Base-by-base conservation (phyloP, 306 rosid species). In the Lupinus albus region DNA sequence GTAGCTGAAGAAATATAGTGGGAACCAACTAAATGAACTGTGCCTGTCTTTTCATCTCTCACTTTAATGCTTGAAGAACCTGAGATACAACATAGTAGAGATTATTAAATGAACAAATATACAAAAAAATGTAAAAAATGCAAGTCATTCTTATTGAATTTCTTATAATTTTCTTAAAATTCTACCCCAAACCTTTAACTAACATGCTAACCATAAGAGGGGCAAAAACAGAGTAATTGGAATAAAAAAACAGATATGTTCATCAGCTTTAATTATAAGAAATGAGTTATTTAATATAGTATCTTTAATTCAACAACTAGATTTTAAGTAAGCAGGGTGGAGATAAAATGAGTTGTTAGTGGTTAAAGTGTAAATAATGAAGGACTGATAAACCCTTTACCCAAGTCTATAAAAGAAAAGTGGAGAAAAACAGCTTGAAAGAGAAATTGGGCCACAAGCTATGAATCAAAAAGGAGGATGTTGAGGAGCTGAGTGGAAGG, bases 61-160 rank as follows among this genome's bases (percentile, higher is more conserved):
- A 93, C 94, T 84, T 86, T 63, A 78, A 93, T 90, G 80, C 74
- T 84, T 42, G 99, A 93, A 7, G 99, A 93, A 71, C 99, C 99
- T 90, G 96, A 77, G 76, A 83, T 42, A 64, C 69, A 75, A 36
- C 71, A 84, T 12, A 35, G 0, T 18, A 69, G 74, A 75, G 15
- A 61, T 39, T 54, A 53, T 10, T 58, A 75, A 63, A 74, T 59
- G 25, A 51, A 39, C 7, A 25, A 10, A 13, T 61, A 57, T 39
- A 15, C 18, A 28, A 42, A 64, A 42, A 4, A n/a, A n/a, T n/a
- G 4, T 3, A 25, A 25, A 25, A 25, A 52, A 48, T 54, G 69
- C 69, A 2, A 25, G 30, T 25, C 30, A 48, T 46, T 71, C 61
- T 11, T 38, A 53, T 28, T 46, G 7, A 39, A 64, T 55, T 48